Conservation (phyloP, 1,284 basidiomycete species). For the Sphagnurus paluster region DNA sequence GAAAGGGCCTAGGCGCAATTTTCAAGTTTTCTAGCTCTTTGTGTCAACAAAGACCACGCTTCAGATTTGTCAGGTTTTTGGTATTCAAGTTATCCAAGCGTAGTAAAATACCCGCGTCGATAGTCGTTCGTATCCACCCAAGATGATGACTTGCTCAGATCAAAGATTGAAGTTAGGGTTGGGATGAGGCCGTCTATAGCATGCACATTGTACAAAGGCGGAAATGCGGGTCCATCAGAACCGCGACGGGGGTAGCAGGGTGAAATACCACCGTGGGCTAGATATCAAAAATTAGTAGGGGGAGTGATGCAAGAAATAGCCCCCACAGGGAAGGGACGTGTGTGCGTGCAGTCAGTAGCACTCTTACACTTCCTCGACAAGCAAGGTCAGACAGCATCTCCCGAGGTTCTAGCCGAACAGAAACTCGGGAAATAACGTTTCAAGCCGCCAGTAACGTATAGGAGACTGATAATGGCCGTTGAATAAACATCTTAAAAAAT, state of each 20-base stretch:
- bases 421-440: neutral
- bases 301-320: constrained; percentile 2
- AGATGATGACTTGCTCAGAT: constrained; percentile 3
- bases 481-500: neutral
- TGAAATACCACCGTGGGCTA: neutral
- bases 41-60: too few relatives aligned
- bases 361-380: neutral
- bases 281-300: constrained; percentile 1
- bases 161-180: constrained; percentile 10
- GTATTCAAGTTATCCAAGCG: too few relatives aligned
- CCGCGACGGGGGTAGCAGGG: constrained; percentile 2
- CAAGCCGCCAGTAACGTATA: constrained; percentile 13
- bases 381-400: neutral
- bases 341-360: neutral
- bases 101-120: too few relatives aligned
- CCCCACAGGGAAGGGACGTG: neutral
- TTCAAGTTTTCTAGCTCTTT: too few relatives aligned
- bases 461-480: neutral
- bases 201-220: neutral
- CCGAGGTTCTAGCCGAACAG: constrained; percentile 11
- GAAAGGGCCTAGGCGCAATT: too few relatives aligned
- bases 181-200: neutral
- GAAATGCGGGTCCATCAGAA: constrained; percentile 9
- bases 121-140: too few relatives aligned
- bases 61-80: too few relatives aligned